These are phyloP conservation scores for Ilex paraguariensis DNA, from an alignment of 305 asterid species.

Conservation along the genomic window DNA sequence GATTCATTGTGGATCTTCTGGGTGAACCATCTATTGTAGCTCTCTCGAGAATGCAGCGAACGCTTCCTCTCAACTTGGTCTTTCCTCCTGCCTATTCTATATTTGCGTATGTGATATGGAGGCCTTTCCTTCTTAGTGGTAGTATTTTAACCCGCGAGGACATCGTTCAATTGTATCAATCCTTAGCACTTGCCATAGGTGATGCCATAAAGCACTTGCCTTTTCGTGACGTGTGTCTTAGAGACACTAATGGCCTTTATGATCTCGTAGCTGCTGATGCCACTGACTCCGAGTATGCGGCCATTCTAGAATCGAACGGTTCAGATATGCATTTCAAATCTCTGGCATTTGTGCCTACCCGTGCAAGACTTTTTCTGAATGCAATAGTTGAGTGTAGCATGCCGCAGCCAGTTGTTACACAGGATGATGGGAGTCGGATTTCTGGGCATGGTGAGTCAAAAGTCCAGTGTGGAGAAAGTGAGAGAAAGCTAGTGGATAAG, in stretches of 20 bases:
- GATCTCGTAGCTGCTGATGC: conserved; percentile 67
- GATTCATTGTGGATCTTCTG: conserved; percentile 74
- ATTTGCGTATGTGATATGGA: conserved; percentile 80
- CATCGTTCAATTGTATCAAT: conserved; percentile 59
- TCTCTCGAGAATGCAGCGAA: conserved; percentile 79
- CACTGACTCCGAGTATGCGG: conserved; percentile 78
- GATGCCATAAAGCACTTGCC: conserved; percentile 91
- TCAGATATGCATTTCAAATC: conserved; percentile 57
- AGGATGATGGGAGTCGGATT: conserved; percentile 50
- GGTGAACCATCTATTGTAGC: conserved; percentile 91
- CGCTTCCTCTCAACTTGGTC: conserved; percentile 61
- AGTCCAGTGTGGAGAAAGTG: conserved; percentile 56
- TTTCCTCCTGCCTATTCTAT: conserved; percentile 90
- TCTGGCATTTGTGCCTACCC: conserved; percentile 84
- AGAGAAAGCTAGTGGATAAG: conserved; percentile 60
- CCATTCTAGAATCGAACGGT: conserved; percentile 63
- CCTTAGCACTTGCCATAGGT: conserved; percentile 43
- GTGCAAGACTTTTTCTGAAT: conserved; percentile 86
- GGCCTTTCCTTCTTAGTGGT: conserved; percentile 52
- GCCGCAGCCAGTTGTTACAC: conserved; percentile 44
- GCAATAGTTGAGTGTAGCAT: conserved; percentile 78
- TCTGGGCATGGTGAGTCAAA: conserved; percentile 60
- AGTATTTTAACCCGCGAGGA: conserved; percentile 73
- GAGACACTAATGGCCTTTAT: conserved; percentile 73
- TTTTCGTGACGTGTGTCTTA: conserved; percentile 86